Evolutionary conservation across 768 basidiomycete species (phyloP).

Genomic region (Pisolithus tinctorius): DNA sequence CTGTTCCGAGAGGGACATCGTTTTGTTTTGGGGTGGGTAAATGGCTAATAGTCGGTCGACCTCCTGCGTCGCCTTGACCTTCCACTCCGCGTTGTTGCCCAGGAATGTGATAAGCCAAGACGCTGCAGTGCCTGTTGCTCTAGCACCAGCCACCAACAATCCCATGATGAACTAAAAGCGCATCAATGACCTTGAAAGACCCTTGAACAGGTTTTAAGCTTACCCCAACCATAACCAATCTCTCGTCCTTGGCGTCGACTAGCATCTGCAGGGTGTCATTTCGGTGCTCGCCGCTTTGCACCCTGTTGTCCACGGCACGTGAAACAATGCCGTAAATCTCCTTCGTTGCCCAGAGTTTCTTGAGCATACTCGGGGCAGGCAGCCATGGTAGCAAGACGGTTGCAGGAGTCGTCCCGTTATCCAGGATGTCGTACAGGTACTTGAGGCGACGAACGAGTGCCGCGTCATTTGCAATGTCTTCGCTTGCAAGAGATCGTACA

Average conservation of each 20-base stretch:
- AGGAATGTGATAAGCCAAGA: conserved; percentile 74
- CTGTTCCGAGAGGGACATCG: conserved; percentile 33
- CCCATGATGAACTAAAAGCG: conserved; percentile 70
- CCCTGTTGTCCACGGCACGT: conserved; percentile 47
- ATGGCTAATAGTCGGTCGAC: conserved; percentile 46
- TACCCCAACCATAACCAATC: conserved; percentile 63
- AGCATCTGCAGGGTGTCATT: conserved; percentile 73
- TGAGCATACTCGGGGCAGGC: conserved; percentile 65
- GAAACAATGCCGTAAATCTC: conserved; percentile 67
- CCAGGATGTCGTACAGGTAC: conserved; percentile 59
- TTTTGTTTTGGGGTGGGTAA: conserved; percentile 27
- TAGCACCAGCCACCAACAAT: conserved; percentile 70
- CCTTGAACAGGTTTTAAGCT: conserved; percentile 20
- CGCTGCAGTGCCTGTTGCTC: conserved; percentile 75
- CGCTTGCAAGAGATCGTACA: conserved; percentile 57
- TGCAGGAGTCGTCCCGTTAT: conserved; percentile 63
- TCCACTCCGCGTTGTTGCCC: conserved; percentile 61
- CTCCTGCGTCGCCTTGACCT: conserved; percentile 52
- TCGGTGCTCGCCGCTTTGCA: conserved; percentile 47
- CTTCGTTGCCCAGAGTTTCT: conserved; percentile 67
- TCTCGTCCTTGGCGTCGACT: conserved; percentile 64
- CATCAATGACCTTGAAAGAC: conserved; percentile 15
- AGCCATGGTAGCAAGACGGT: conserved; percentile 74
- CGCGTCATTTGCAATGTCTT: conserved; percentile 65
- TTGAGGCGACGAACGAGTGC: conserved; percentile 55